Base-by-base conservation (phyloP, 192 early-diverging fungal species). In the Chytriomyces hyalinus region DNA sequence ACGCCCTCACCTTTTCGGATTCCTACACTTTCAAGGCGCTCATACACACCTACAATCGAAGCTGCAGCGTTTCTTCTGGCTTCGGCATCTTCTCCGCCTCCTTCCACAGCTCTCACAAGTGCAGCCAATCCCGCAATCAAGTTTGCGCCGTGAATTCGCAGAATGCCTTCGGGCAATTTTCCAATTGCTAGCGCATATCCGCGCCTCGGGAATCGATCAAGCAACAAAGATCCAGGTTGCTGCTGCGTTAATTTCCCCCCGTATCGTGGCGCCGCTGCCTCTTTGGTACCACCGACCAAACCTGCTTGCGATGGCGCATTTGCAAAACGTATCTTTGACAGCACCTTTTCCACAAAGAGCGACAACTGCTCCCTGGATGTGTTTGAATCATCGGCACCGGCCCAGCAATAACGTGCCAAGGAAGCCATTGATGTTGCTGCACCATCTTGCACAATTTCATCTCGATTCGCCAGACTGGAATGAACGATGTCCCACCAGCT, bases 151-250 rank as follows among this genome's bases (percentile, higher is more conserved):
- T 46, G 64, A 22, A 61, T 53, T 6, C 79, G 11, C 62, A 77
- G n/a, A 22, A 77, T 53, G 17, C 66, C 71, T n/a, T 50, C 61
- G 5, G 82, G 20, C 51, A 94, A 75, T 4, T 82, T 81, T 4
- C 92, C 92, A 43, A 92, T 73, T 4, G 89, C 90, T 47, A 91
- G 67, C n/a, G 84, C 84, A 82, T 83, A 92, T 10, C 93, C 92
- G 66, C 92, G 80, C 45, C 87, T 71, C 4, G 75, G 83, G 73
- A 87, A 80, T 10, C 81, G 68, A 28, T 92, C 85, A 24, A 71
- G 15, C 61, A 61, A 57, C 53, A 57, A 57, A 57, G 53, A 57
- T 3, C 53, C 53, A 1, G 53, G 53, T 57, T 57, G 53, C 20
- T 57, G 53, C 5, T 57, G 53, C 20, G 20, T 20, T 20, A 57